phyloP scores from a whole-genome alignment of 257 asterid genomes.

The Prunella vulgaris region DNA sequence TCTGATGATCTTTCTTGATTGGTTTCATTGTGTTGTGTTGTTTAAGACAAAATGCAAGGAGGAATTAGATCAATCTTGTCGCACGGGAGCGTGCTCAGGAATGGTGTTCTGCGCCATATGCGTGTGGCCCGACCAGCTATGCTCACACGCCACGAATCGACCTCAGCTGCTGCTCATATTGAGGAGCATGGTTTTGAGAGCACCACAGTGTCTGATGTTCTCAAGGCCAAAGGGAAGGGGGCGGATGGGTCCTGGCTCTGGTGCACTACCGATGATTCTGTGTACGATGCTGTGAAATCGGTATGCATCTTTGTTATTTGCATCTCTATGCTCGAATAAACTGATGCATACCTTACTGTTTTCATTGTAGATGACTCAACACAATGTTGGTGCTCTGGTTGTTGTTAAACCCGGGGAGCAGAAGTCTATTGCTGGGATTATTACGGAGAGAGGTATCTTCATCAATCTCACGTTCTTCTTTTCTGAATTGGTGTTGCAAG shows the following conservation, averaged over 20 bases:
- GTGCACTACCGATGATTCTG: constrained; percentile 93
- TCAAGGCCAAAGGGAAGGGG: constrained; percentile 69
- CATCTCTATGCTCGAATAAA: neutral
- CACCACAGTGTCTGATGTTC: constrained; percentile 68
- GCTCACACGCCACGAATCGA: constrained; percentile 55
- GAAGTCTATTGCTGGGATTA: constrained; percentile 79
- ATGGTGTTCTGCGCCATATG: constrained; percentile 59
- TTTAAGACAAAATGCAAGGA: constrained; percentile 75
- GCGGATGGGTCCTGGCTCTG: constrained; percentile 99
- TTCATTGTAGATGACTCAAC: constrained; percentile 79
- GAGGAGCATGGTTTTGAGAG: constrained; percentile 99
- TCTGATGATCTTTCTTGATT: neutral
- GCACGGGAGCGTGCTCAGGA: constrained; percentile 57
- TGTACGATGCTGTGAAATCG: constrained; percentile 95
- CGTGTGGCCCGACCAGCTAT: constrained; percentile 54
- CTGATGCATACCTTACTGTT: neutral
- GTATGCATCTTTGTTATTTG: constrained; percentile 35
- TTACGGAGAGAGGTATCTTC: constrained; percentile 51
- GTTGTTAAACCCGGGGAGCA: constrained; percentile 90
- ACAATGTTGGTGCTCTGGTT: constrained; percentile 98
- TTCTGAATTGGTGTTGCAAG: neutral
- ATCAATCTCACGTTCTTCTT: constrained; percentile 2
- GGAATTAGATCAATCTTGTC: constrained; percentile 70
- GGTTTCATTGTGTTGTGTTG: constrained; percentile 7
- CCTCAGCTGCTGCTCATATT: constrained; percentile 63